A percentile compares a stretch with the other conserved stretches of the same genome.
Evolutionary conservation across 768 basidiomycete species (phyloP).

Genomic region (Kwoniella heveanensis): DNA sequence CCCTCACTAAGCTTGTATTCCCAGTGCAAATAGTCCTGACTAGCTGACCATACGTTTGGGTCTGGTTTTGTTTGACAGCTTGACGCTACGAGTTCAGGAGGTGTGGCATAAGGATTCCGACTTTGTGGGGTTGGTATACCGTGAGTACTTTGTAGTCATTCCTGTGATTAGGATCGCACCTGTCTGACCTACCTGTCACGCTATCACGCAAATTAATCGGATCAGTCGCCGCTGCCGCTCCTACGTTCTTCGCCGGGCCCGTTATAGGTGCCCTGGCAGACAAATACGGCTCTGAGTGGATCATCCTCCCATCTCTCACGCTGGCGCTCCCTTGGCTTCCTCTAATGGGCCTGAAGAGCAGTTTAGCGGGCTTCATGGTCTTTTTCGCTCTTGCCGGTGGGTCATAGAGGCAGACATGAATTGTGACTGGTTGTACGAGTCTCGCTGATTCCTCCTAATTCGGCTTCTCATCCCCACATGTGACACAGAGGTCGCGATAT

Average conservation of each 20-base stretch:
- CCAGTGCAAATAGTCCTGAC: too few relatives aligned
- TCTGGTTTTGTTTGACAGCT: slow-evolving; percentile 9
- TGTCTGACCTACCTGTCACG: too few relatives aligned
- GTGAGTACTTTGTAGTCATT: slow-evolving; percentile 9
- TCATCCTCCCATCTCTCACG: slow-evolving; percentile 34
- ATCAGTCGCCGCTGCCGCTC: slow-evolving; percentile 40
- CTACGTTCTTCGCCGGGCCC: slow-evolving; percentile 41
- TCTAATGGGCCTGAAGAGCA: slow-evolving; percentile 32
- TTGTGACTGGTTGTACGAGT: too few relatives aligned
- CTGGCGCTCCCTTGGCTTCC: slow-evolving; percentile 38
- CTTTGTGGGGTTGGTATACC: slow-evolving; percentile 41
- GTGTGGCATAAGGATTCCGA: slow-evolving; percentile 40
- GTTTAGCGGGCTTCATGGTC: slow-evolving; percentile 37
- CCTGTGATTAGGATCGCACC: too few relatives aligned
- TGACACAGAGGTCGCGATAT: slow-evolving; percentile 23
- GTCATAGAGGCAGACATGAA: slow-evolving; percentile 5
- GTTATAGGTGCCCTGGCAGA: slow-evolving; percentile 40
- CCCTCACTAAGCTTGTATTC: too few relatives aligned
- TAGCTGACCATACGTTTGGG: not conserved
- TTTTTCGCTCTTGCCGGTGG: slow-evolving; percentile 36
- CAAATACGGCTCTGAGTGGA: slow-evolving; percentile 36
- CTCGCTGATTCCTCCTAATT: too few relatives aligned
- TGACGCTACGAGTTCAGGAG: slow-evolving; percentile 35
- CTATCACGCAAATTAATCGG: not conserved
- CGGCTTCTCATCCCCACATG: too few relatives aligned